These are phyloP conservation scores for Agaricus bisporus DNA, from an alignment of 768 basidiomycete genomes.

Conservation along the genomic window DNA sequence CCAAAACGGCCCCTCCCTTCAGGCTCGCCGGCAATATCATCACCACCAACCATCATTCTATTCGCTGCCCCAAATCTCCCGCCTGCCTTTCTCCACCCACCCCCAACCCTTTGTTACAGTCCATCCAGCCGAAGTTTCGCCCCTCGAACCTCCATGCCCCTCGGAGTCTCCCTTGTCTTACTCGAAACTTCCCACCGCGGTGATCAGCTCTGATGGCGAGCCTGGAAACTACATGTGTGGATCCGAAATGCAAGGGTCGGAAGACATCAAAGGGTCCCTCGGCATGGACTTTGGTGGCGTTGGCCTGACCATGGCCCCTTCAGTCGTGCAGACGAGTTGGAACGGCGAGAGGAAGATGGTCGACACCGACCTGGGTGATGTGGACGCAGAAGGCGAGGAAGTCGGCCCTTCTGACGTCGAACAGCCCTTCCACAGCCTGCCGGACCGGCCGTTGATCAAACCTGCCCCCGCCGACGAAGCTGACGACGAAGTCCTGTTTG, in stretches of 20 bases:
- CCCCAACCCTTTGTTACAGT: slow-evolving; percentile 13
- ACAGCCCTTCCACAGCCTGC: neutral
- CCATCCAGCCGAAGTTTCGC: slow-evolving; percentile 22
- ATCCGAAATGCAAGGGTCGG: neutral
- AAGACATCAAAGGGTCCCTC: slow-evolving; percentile 2
- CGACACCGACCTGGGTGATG: slow-evolving; percentile 10
- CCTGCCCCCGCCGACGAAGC: slow-evolving; percentile 15
- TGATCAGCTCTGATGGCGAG: neutral
- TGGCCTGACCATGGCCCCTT: neutral
- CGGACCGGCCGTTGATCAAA: neutral
- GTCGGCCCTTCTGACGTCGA: slow-evolving; percentile 6
- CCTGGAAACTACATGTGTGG: slow-evolving; percentile 1
- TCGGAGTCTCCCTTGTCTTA: slow-evolving; percentile 12
- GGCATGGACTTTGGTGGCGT: neutral
- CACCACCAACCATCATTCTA: slow-evolving; percentile 11
- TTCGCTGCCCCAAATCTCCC: neutral
- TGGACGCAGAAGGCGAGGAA: slow-evolving; percentile 13
- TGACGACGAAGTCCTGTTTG: slow-evolving; percentile 19
- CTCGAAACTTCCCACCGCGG: neutral
- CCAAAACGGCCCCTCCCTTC: neutral
- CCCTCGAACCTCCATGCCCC: slow-evolving; percentile 16
- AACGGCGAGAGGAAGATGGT: neutral
- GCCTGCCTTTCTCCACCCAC: slow-evolving; percentile 1
- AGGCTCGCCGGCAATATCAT: slow-evolving; percentile 11
- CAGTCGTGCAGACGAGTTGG: slow-evolving; percentile 1